Percentiles rank a stretch among this genome's conserved stretches.
These are phyloP conservation scores for Telfairia occidentalis DNA, from an alignment of 331 rosid species.

Conservation along the genomic window DNA sequence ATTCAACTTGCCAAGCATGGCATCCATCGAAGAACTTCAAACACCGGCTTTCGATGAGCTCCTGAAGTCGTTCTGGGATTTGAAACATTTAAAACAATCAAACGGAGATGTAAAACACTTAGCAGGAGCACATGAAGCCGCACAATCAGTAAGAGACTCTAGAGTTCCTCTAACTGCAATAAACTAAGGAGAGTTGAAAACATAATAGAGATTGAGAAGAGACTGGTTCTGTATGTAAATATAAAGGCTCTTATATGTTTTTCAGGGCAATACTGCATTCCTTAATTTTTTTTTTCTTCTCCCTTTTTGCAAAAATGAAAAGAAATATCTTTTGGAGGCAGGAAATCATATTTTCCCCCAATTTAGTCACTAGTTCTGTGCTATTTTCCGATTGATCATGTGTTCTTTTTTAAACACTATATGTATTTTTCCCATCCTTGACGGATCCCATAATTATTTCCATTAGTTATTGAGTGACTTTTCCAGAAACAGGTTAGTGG, in stretches of 20 bases:
- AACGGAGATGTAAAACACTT: constrained; percentile 78
- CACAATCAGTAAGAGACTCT: constrained; percentile 85
- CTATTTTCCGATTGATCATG: not conserved
- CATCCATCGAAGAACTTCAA: constrained; percentile 79
- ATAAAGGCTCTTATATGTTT: constrained; percentile 42
- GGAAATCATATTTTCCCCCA: constrained; percentile 1
- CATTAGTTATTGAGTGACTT: not conserved
- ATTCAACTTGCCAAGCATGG: constrained; percentile 70
- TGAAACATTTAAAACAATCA: constrained; percentile 51
- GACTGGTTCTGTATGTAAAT: constrained; percentile 28
- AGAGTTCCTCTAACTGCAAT: constrained; percentile 95
- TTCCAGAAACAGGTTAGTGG: not conserved
- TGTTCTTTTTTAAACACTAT: not conserved
- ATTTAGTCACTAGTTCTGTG: not conserved
- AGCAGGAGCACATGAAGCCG: constrained; percentile 54
- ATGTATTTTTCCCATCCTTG: not conserved
- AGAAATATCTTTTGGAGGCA: not conserved
- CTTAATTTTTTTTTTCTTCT: not conserved
- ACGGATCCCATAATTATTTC: not conserved
- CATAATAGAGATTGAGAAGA: constrained; percentile 2
- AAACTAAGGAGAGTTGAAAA: constrained; percentile 44
- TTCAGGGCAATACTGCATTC: not conserved
- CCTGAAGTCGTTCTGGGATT: constrained; percentile 76
- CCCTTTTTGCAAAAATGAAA: not conserved
- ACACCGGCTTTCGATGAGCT: constrained; percentile 93